phyloP scores from a whole-genome alignment of 495 filamentous ascomycete genomes.

The Pyrenula aspistea region DNA sequence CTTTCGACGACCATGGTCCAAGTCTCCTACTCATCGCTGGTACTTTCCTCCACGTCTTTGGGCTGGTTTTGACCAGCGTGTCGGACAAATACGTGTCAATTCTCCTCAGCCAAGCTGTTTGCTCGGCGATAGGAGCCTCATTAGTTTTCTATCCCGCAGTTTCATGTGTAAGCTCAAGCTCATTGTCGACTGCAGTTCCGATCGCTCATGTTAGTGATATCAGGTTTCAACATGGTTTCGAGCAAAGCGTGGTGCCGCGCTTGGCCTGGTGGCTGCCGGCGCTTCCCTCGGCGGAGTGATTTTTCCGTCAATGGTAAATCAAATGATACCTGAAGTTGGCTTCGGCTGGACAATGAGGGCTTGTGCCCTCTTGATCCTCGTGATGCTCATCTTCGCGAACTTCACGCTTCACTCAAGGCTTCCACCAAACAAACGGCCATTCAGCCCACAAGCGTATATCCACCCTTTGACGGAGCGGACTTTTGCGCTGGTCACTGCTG shows the following conservation, averaged over 20 bases:
- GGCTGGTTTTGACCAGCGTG: conserved; percentile 11
- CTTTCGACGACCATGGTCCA: conserved; percentile 10
- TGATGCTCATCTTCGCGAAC: conserved; percentile 41
- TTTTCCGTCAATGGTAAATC: conserved; percentile 29
- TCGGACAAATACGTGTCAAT: conserved; percentile 54
- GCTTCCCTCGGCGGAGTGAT: conserved; percentile 46
- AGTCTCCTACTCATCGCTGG: conserved; percentile 4
- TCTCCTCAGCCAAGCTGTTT: conserved; percentile 37
- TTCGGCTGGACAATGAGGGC: conserved; percentile 18
- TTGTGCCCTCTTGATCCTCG: conserved; percentile 13
- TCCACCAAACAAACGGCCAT: conserved; percentile 21
- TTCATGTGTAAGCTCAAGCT: neutral
- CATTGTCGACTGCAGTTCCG: too few species aligned
- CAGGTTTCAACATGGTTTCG: conserved; percentile 8
- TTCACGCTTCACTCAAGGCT: conserved; percentile 45
- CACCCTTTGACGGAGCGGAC: conserved; percentile 37
- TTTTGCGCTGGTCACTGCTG: conserved; percentile 33
- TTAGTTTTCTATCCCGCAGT: conserved; percentile 6
- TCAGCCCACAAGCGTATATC: conserved; percentile 7
- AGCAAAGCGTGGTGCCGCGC: conserved; percentile 6
- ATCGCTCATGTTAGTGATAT: too few species aligned
- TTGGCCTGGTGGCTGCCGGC: conserved; percentile 11
- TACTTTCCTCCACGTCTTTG: conserved; percentile 9
- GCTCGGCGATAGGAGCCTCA: neutral
- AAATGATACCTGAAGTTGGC: conserved; percentile 8